phyloP scores from a whole-genome alignment of 75 land plant species.

The Sequoiadendron giganteum region DNA sequence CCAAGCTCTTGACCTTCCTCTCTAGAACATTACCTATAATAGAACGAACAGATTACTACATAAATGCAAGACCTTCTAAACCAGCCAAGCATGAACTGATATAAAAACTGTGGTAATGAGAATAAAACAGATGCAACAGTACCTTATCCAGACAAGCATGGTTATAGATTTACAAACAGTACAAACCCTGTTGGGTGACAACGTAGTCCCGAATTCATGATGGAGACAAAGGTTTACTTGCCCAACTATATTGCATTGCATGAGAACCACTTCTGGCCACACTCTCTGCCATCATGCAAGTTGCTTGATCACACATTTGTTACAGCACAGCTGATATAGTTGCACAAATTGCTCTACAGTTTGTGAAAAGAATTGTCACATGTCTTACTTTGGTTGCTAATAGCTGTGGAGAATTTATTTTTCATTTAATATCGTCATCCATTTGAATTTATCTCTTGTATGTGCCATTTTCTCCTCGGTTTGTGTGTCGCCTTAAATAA shows the following conservation, averaged over 20 bases:
- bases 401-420: too few species aligned
- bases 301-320: neutral
- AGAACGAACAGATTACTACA: neutral
- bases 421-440: neutral
- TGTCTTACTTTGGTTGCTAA: neutral
- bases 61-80: neutral
- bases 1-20: neutral
- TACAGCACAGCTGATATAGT: neutral
- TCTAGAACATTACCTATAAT: neutral
- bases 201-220: neutral
- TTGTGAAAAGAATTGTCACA: neutral
- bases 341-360: neutral
- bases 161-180: neutral
- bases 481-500: neutral
- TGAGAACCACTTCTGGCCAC: neutral
- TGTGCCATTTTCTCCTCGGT: neutral
- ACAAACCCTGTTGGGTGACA: neutral
- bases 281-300: neutral
- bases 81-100: neutral
- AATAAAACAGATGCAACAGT: neutral
- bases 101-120: neutral
- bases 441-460: neutral
- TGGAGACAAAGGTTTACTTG: too few species aligned
- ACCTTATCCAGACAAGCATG: neutral
- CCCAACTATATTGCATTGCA: neutral